Base-by-base conservation (phyloP, 495 filamentous ascomycete species). In the Massariosphaeria phaeospora region DNA sequence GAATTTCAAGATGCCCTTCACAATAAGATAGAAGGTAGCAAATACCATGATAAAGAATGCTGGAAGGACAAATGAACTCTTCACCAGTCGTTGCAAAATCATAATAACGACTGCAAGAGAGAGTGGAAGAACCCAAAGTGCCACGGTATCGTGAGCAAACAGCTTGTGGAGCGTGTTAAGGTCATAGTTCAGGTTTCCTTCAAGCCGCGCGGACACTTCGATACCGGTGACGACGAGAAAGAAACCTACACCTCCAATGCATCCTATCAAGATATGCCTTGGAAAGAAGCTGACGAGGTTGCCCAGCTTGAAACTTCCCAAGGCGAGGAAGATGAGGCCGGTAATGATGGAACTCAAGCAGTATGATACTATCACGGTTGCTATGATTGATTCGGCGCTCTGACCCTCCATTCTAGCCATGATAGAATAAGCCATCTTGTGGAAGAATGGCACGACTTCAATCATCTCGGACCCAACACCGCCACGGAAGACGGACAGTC, bases 381-480 rank as follows among this genome's bases (percentile, higher is more conserved):
- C 90, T 44, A 96, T 78, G 25, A 97, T 86, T 2, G 88, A 83
- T 54, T 91, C 80, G 1, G 85, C 82, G 34, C 93, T 85, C 30
- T 91, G 82, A 60, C 84, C 80, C 5, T 90, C 89, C 39, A 97
- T 82, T 24, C 76, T 73, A 21, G 74, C 71, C 61, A 96, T 80
- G 55, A 97, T 95, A 10, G 85, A 89, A 65, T 85, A 85, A 0
- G 91, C 89, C 91, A 96, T 97, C 62, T 88, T 91, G 66, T 96
- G 91, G 66, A 96, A 96, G 70, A 96, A 97, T 2, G 91, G 91
- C 6, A 97, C 90, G 7, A 97, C 89, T 73, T 97, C 91, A 53
- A 97, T 97, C 84, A 97, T 85, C 66, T 97, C 93, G n/a, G 91
- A 96, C 20, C 93, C 93, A 61, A 97, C 82, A 6, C 86, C 93